Evolutionary conservation across 2,329 filamentous ascomycete species (phyloP).

Genomic region (Colletotrichum cereale): DNA sequence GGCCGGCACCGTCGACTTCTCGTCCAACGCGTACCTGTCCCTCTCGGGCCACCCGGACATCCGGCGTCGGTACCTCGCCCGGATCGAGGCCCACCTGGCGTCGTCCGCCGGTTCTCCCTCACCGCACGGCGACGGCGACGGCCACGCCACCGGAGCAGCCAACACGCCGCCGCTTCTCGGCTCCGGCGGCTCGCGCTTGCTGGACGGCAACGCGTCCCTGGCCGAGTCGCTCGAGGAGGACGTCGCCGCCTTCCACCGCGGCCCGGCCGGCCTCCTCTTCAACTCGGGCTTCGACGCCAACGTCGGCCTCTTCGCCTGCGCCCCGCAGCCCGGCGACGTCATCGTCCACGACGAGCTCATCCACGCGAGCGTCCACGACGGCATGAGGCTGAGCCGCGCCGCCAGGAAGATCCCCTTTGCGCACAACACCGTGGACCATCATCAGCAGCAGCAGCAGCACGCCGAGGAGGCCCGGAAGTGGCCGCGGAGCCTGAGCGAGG

Average conservation of each 20-base stretch:
- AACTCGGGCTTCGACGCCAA: constrained; percentile 77
- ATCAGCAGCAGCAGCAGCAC: too few relatives aligned
- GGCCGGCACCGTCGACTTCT: constrained; percentile 79
- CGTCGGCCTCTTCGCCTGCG: constrained; percentile 70
- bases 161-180: constrained; percentile 58
- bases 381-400: constrained; percentile 76
- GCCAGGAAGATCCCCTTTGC: constrained; percentile 61
- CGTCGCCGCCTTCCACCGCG: constrained; percentile 62
- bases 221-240: constrained; percentile 60
- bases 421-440: constrained; percentile 66
- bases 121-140: not conserved
- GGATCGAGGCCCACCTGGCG: constrained; percentile 43
- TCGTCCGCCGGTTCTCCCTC: not conserved
- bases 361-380: constrained; percentile 84
- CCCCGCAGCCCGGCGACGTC: constrained; percentile 70
- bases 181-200: constrained; percentile 65
- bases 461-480: not conserved
- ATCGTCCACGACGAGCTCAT: constrained; percentile 82
- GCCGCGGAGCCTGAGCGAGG: constrained; percentile 45
- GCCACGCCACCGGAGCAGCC: constrained; percentile 44
- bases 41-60: constrained; percentile 66
- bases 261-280: constrained; percentile 62
- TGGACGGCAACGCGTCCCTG: constrained; percentile 63
- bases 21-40: constrained; percentile 85
- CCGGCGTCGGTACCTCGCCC: constrained; percentile 73